Evolutionary conservation across 2,329 filamentous ascomycete genomes (phyloP).

Genomic region (Ophiosphaerella herpotricha): DNA sequence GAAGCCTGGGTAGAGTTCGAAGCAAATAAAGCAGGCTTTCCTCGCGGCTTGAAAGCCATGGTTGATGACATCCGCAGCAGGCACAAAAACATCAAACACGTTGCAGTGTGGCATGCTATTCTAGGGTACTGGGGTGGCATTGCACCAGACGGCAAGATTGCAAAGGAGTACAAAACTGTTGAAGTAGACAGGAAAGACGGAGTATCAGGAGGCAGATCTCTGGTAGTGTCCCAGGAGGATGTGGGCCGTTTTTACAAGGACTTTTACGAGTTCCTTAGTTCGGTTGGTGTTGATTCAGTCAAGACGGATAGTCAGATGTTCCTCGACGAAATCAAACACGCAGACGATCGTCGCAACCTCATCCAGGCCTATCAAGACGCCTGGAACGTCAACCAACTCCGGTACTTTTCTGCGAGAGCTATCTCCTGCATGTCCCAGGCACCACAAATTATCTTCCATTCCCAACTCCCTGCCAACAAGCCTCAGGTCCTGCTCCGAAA

Average conservation of each 20-base stretch:
- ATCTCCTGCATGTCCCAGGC: constrained; percentile 96
- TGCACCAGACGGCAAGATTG: constrained; percentile 73
- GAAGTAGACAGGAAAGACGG: constrained; percentile 60
- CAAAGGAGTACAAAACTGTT: constrained; percentile 75
- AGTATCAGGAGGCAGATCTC: constrained; percentile 68
- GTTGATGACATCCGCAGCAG: constrained; percentile 70
- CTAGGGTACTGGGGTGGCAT: constrained; percentile 73
- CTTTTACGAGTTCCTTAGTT: constrained; percentile 82
- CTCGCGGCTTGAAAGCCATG: constrained; percentile 74
- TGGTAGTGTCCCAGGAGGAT: constrained; percentile 74
- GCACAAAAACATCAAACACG: constrained; percentile 75
- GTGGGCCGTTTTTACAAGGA: constrained; percentile 81
- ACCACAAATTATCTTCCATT: constrained; percentile 84
- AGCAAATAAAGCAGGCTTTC: constrained; percentile 78
- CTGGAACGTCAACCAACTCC: constrained; percentile 78
- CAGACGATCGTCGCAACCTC: constrained; percentile 71
- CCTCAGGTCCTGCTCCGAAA: constrained; percentile 79
- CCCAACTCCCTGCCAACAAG: constrained; percentile 76
- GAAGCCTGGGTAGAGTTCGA: constrained; percentile 78
- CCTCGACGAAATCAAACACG: constrained; percentile 73
- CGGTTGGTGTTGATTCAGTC: constrained; percentile 78
- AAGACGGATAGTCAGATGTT: constrained; percentile 95
- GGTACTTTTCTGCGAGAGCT: constrained; percentile 74
- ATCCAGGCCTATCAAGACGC: constrained; percentile 80
- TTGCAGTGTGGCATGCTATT: constrained; percentile 94